Evolutionary conservation across 148 eudicot species (phyloP), one percentile per base, ranked within the genome.

Genomic region (Heliosperma pusillum): DNA sequence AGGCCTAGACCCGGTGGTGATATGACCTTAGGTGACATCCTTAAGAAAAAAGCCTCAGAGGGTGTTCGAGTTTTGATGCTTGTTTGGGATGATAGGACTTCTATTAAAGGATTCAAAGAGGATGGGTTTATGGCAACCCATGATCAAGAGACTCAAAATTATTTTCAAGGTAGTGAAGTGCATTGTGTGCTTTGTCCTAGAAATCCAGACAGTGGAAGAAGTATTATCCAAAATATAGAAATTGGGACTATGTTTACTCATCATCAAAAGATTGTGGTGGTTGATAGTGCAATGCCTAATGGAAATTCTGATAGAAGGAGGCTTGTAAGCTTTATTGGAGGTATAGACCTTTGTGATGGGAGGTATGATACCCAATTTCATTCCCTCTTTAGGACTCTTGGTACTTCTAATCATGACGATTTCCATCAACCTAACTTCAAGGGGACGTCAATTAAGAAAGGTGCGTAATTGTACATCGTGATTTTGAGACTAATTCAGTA

Each of bases 311-410:
- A 71, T 2, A 77, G 68, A 71, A 76, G 89, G 42, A 85, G 87
- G 68, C 76, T 87, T 72, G 76, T 84, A 71, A 85, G 89, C 44
- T 87, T 82, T 59, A 78, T 87, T 5, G 89, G 89, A 1, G 89
- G 89, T 10, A 82, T 87, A 7, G 89, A 87, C 67, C 86, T 87
- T 15, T 87, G 89, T 69, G 89, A 87, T 79, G 89, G 89, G 20
- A 72, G 89, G 12, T 87, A 87, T 64, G 89, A 87, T 61, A 87
- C 87, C 17, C 87, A 68, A 21, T 82, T 78, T n/a, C 89, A 87
- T 67, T 80, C 84, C 80, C 83, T 87, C 20, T 87, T 84, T 56
- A 74, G 84, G 65, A 87, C 89, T 2, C 74, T 87, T 22, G 76
- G 69, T 66, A 72, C 89, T 0, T 73, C 75, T 29, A 76, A 87